Conservation (phyloP, 106 monocot species). For the Chionographis japonica region DNA sequence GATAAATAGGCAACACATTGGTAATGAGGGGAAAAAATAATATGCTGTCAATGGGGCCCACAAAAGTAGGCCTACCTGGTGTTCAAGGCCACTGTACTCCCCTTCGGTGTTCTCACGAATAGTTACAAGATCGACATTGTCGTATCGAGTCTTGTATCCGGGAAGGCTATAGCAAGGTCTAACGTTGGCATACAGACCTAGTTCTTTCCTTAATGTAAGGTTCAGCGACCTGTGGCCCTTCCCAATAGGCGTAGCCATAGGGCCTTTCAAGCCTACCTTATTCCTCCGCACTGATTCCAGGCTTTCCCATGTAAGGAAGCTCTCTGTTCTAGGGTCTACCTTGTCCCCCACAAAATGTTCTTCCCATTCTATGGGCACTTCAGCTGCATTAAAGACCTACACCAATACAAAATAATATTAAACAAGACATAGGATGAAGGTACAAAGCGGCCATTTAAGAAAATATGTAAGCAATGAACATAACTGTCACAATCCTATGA, state of each 20-base stretch:
- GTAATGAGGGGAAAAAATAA: not conserved
- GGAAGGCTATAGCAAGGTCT: conserved; percentile 81
- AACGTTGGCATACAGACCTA: conserved; percentile 87
- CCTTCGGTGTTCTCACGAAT: conserved; percentile 96
- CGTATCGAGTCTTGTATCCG: conserved; percentile 87
- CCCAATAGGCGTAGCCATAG: conserved; percentile 98
- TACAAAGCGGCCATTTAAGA: no score
- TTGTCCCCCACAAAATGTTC: conserved; percentile 76
- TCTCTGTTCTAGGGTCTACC: conserved; percentile 87
- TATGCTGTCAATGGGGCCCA: not conserved
- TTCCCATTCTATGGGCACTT: conserved; percentile 88
- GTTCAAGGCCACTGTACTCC: conserved; percentile 95
- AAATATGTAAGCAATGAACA: no score
- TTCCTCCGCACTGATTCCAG: conserved; percentile 87
- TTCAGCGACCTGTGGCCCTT: conserved; percentile 92
- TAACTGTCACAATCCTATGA: no score
- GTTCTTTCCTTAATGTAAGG: conserved; percentile 82
- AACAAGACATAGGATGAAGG: not conserved
- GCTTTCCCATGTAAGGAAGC: conserved; percentile 91
- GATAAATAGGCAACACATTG: not conserved
- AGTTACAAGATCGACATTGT: conserved; percentile 82
- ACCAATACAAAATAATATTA: conserved; percentile 2
- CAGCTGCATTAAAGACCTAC: conserved; percentile 79
- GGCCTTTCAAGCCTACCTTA: conserved; percentile 85
- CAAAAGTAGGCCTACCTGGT: conserved; percentile 47